Evolutionary conservation across 2,329 filamentous ascomycete genomes (phyloP).

Genomic region (Hypoxylon sp.): DNA sequence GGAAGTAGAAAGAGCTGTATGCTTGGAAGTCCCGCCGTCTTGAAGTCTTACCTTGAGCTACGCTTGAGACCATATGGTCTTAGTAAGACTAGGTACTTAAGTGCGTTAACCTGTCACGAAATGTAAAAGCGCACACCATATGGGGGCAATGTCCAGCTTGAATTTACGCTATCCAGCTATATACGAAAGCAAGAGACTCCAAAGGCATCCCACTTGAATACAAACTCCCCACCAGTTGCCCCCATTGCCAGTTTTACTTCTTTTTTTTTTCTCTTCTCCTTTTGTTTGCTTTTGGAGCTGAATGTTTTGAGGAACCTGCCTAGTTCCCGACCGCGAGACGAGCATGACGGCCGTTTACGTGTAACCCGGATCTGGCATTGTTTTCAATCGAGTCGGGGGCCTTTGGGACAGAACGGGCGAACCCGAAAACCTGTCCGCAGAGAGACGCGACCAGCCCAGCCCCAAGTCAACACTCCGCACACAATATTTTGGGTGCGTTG

Average conservation of each 20-base stretch:
- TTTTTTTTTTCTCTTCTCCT: constrained; percentile 30
- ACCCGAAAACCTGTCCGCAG: constrained; percentile 52
- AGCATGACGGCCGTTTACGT: constrained; percentile 18
- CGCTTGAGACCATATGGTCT: neutral
- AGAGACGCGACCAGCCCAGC: constrained; percentile 68
- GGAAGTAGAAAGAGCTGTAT: neutral
- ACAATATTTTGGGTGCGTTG: neutral
- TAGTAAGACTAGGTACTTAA: neutral
- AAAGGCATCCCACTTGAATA: constrained; percentile 53
- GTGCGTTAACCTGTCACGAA: constrained; percentile 3
- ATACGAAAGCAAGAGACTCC: constrained; percentile 50
- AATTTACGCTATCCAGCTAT: constrained; percentile 56
- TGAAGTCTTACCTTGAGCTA: neutral
- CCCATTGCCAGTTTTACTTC: constrained; percentile 50
- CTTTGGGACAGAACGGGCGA: constrained; percentile 55
- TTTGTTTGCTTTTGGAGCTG: constrained; percentile 17
- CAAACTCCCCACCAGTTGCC: constrained; percentile 56
- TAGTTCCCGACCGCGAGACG: constrained; percentile 30
- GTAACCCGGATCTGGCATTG: constrained; percentile 45
- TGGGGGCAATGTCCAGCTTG: constrained; percentile 55
- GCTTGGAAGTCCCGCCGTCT: neutral
- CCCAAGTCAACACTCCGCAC: constrained; percentile 49
- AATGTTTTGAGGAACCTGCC: constrained; percentile 22
- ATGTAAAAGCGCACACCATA: constrained; percentile 5
- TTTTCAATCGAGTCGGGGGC: constrained; percentile 55